A percentile compares a stretch with the other conserved stretches of the same genome.
These are phyloP conservation scores for Triticum timopheevii DNA, from an alignment of 176 grass and related monocot species.

Conservation along the genomic window DNA sequence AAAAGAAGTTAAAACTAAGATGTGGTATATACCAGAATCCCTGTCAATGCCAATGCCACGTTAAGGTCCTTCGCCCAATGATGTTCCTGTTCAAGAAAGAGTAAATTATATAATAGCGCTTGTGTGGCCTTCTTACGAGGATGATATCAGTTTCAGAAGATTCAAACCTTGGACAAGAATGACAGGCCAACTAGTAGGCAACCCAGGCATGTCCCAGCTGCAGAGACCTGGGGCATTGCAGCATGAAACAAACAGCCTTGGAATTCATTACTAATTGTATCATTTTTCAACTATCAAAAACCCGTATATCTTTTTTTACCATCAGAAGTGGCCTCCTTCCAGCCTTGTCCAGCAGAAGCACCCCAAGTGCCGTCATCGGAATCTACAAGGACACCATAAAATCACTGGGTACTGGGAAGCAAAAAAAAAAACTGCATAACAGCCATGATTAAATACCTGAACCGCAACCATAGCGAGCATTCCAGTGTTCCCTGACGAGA, in stretches of 20 bases:
- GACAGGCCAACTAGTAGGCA: slow-evolving; percentile 77
- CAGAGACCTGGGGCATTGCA: slow-evolving; percentile 58
- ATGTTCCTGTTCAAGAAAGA: slow-evolving; percentile 42
- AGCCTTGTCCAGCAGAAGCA: slow-evolving; percentile 75
- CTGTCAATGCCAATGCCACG: slow-evolving; percentile 51
- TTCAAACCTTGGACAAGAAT: slow-evolving; percentile 64
- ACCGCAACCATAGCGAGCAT: slow-evolving; percentile 78
- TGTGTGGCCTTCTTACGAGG: neutral
- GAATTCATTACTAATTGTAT: neutral
- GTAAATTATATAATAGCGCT: neutral
- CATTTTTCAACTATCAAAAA: neutral
- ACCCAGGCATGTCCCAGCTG: slow-evolving; percentile 74
- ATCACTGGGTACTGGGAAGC: neutral
- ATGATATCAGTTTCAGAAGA: neutral
- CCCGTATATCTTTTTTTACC: slow-evolving; percentile 27
- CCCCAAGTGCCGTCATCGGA: slow-evolving; percentile 76
- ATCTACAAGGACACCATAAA: slow-evolving; percentile 41
- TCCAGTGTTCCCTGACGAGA: slow-evolving; percentile 72
- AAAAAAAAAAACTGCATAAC: neutral
- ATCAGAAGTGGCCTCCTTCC: slow-evolving; percentile 83
- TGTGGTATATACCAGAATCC: slow-evolving; percentile 57
- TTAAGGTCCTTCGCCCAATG: slow-evolving; percentile 55
- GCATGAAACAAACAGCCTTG: neutral
- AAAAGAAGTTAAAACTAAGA: neutral
- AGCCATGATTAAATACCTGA: slow-evolving; percentile 42